phyloP scores from a whole-genome alignment of 345 rosid genomes.

The Rhodamnia rubescens region DNA sequence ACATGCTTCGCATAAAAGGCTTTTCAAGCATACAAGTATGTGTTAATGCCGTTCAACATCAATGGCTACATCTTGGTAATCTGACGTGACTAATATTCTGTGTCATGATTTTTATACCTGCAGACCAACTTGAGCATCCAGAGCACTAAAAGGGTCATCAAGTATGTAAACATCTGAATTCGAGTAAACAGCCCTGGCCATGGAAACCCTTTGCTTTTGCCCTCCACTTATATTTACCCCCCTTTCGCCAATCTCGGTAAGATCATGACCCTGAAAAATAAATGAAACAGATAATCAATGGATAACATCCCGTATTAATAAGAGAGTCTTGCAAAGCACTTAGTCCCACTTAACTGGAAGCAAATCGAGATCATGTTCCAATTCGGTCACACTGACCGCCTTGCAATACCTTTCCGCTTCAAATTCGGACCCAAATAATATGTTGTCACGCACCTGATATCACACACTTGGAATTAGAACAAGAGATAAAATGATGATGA shows the following conservation, averaged over 20 bases:
- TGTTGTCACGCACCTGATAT: constrained; percentile 69
- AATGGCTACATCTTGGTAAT: neutral
- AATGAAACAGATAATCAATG: neutral
- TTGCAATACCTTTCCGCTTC: constrained; percentile 56
- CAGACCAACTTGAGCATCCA: constrained; percentile 86
- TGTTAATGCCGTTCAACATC: neutral
- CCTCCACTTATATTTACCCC: constrained; percentile 99
- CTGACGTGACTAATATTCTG: neutral
- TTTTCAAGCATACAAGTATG: neutral
- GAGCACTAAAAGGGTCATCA: constrained; percentile 96
- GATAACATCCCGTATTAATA: neutral
- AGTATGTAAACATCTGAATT: constrained; percentile 82
- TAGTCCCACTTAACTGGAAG: constrained; percentile 63
- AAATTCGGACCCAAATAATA: constrained; percentile 76
- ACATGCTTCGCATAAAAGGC: neutral
- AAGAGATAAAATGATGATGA: neutral
- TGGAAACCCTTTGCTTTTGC: constrained; percentile 94
- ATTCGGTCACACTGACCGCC: constrained; percentile 64
- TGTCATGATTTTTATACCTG: constrained; percentile 37
- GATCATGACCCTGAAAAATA: constrained; percentile 67
- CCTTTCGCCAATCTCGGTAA: constrained; percentile 95
- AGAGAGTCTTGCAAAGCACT: neutral
- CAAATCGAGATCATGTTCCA: constrained; percentile 71
- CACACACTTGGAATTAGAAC: neutral
- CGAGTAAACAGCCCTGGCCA: constrained; percentile 96